A percentile compares a stretch with the other conserved stretches of the same genome.
Evolutionary conservation across 1,139 yeast genomes (phyloP).

Genomic region (Candida sp.): DNA sequence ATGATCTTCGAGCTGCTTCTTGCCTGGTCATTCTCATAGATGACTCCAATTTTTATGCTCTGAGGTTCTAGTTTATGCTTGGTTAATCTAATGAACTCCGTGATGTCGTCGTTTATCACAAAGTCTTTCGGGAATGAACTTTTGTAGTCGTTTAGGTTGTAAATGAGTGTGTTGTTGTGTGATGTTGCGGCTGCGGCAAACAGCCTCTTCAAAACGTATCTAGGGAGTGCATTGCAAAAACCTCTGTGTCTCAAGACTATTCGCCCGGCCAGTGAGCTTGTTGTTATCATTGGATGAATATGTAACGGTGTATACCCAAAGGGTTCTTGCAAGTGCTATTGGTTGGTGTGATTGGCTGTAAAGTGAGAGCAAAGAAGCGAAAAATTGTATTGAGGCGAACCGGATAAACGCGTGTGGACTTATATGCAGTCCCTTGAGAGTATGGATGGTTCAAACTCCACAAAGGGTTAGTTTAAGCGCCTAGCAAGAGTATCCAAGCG

Average conservation of each 20-base stretch:
- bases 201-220: not conserved
- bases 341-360: not conserved
- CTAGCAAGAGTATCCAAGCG: too few relatives aligned
- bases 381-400: too few relatives aligned
- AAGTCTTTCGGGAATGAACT: constrained; percentile 33
- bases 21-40: constrained; percentile 26
- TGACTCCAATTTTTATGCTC: constrained; percentile 33
- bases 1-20: constrained; percentile 29
- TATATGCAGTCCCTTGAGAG: too few relatives aligned
- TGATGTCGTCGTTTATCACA: constrained; percentile 20
- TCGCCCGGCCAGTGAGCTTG: not conserved
- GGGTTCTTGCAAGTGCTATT: too few relatives aligned
- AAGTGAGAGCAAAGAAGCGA: not conserved
- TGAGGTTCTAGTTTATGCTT: constrained; percentile 8
- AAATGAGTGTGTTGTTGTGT: constrained; percentile 11
- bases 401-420: too few relatives aligned
- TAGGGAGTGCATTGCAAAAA: not conserved
- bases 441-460: too few relatives aligned
- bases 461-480: too few relatives aligned
- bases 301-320: too few relatives aligned
- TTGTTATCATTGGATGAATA: not conserved
- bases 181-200: not conserved
- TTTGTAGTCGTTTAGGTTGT: constrained; percentile 14
- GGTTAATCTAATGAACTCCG: constrained; percentile 16
- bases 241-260: not conserved